Percentiles rank a stretch among this genome's conserved stretches.
These are phyloP conservation scores for Hibiscus syriacus DNA, from an alignment of 345 rosid species.

Conservation along the genomic window DNA sequence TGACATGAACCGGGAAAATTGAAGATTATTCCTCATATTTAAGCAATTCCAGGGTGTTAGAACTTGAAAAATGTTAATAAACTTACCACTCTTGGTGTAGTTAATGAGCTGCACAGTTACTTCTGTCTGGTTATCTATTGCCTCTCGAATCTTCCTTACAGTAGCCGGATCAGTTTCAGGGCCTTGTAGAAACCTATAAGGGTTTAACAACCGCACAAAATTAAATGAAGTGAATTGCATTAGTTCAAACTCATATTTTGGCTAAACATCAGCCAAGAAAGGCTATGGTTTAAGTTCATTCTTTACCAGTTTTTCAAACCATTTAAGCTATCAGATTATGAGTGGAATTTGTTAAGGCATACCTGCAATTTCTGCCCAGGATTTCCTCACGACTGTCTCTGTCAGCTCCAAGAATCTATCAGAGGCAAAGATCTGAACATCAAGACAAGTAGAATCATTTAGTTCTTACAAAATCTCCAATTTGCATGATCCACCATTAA, in stretches of 20 bases:
- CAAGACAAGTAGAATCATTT: neutral
- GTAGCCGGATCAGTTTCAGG: constrained; percentile 95
- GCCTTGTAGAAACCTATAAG: constrained; percentile 80
- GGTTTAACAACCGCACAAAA: neutral
- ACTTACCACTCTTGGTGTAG: constrained; percentile 85
- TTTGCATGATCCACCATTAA: neutral
- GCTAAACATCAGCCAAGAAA: neutral
- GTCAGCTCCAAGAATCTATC: constrained; percentile 98
- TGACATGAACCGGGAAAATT: neutral
- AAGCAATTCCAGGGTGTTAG: neutral
- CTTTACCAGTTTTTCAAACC: neutral
- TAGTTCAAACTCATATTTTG: neutral
- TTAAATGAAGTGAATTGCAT: neutral
- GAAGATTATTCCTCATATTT: neutral
- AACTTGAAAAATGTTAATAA: neutral
- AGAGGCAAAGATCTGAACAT: constrained; percentile 83
- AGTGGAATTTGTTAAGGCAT: neutral
- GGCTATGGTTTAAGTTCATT: neutral
- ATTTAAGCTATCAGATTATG: neutral
- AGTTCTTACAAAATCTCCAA: neutral
- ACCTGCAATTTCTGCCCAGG: constrained; percentile 94
- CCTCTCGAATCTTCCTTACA: constrained; percentile 77
- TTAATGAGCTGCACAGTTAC: constrained; percentile 92
- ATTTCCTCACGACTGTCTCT: constrained; percentile 96
- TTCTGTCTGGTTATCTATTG: constrained; percentile 84